Evolutionary conservation across 2,329 filamentous ascomycete genomes (phyloP).

Genomic region (Fusarium robinianum): DNA sequence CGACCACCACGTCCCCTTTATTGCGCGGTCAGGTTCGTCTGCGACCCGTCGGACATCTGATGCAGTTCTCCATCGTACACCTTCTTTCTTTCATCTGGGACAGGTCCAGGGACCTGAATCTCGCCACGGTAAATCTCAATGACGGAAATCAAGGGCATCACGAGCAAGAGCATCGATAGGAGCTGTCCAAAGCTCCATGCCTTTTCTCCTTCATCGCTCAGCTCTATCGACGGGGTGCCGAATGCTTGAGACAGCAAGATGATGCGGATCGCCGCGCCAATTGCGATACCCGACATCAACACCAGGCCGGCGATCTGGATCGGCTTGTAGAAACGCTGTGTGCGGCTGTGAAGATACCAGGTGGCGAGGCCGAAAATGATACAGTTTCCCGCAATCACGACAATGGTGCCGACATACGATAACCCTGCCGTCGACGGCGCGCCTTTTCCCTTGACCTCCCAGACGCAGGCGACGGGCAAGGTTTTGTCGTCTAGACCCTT

Average conservation of each 20-base stretch:
- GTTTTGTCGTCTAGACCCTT: slow-evolving; percentile 55
- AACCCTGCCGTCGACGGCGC: slow-evolving; percentile 48
- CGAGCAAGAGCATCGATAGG: slow-evolving; percentile 31
- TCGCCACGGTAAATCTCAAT: slow-evolving; percentile 48
- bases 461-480: slow-evolving; percentile 65
- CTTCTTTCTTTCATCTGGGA: slow-evolving; percentile 46
- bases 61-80: slow-evolving; percentile 49
- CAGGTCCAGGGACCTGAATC: slow-evolving; percentile 48
- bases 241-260: slow-evolving; percentile 65
- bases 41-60: slow-evolving; percentile 41
- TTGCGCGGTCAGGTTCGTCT: slow-evolving; percentile 41
- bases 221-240: slow-evolving; percentile 34
- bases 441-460: slow-evolving; percentile 49
- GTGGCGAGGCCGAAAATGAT: slow-evolving; percentile 63
- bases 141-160: slow-evolving; percentile 25
- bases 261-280: slow-evolving; percentile 62
- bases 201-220: slow-evolving; percentile 33
- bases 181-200: slow-evolving; percentile 34
- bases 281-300: slow-evolving; percentile 60
- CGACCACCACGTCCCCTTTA: too few relatives aligned
- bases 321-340: slow-evolving; percentile 57
- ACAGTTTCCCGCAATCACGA: slow-evolving; percentile 62
- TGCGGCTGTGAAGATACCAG: slow-evolving; percentile 65
- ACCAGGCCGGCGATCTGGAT: slow-evolving; percentile 59
- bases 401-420: slow-evolving; percentile 63